Base-by-base conservation (phyloP, 176 grass and related monocot species). In the Puya raimondii region DNA sequence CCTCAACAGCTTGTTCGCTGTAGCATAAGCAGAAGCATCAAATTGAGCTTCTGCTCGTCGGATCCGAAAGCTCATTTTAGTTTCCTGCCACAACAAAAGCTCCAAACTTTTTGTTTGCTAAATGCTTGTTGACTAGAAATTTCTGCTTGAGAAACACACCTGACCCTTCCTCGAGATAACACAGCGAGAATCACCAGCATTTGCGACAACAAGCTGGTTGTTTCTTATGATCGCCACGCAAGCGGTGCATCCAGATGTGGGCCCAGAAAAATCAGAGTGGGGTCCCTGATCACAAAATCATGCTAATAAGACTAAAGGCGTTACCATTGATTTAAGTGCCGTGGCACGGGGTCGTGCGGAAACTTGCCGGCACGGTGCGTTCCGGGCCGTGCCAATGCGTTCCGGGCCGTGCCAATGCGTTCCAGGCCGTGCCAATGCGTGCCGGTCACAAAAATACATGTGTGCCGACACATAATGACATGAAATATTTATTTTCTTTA, bases 141-240 rank as follows among this genome's bases (percentile, higher is more conserved):
- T 51, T 71, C 9, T 56, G 22, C 10, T 49, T 49, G 54, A 77
- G 23, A 50, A 77, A 49, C 67, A 76, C 73, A 93, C 94, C 87
- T 84, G 80, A 42, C 94, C 82, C 81, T 76, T 88, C 74, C 89
- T 89, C 70, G 94, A 99, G 74, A 99, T 93, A 70, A 99, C 89
- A 80, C 94, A 99, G 22, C 94, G 94, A 14, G 94, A 99, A 86
- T 99, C 94, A 66, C 94, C 94, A 85, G 94, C 87, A 26, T 99
- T 99, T 65, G 84, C 89, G 23, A 99, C 89, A 54, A 99, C 53
- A 77, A 99, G 82, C 78, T 88, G 84, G n/a, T 75, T 86, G 69
- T 84, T 79, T 85, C 94, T 92, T 81, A 99, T 67, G 49, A 99
- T 13, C 70, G 89, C 89, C 68, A 90, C 94, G 69, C 94, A 99